Evolutionary conservation across 2,329 filamentous ascomycete species (phyloP).

Genomic region (Talaromyces sp.): DNA sequence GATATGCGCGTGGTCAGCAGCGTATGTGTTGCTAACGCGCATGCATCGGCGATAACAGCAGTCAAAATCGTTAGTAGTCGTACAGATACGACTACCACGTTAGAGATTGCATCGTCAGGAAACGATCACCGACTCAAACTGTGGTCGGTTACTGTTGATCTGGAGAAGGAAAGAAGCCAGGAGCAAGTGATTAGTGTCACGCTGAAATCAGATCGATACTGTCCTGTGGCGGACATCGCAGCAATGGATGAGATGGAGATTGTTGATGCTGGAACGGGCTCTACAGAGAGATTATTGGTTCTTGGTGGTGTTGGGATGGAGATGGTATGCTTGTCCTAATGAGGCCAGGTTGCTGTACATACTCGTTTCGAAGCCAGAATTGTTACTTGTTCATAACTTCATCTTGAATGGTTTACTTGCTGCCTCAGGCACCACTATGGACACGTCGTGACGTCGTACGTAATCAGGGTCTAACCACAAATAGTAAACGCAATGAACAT

Average conservation of each 20-base stretch:
- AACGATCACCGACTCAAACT: conserved; percentile 46
- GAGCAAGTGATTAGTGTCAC: conserved; percentile 22
- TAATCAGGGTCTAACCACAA: neutral
- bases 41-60: conserved; percentile 42
- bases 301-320: conserved; percentile 50
- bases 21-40: conserved; percentile 38
- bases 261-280: neutral
- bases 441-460: neutral
- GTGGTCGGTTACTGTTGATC: conserved; percentile 35
- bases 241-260: conserved; percentile 38
- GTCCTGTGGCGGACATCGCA: conserved; percentile 53
- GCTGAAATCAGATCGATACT: conserved; percentile 33
- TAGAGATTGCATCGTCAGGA: conserved; percentile 35
- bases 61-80: conserved; percentile 28
- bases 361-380: no score
- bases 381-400: no score
- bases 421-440: neutral
- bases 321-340: conserved; percentile 26
- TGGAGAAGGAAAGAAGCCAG: conserved; percentile 2
- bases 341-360: no score
- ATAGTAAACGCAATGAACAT: neutral
- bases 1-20: conserved; percentile 23
- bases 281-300: conserved; percentile 26
- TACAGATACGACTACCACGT: conserved; percentile 15
- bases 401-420: neutral